phyloP scores from a whole-genome alignment of 2,329 filamentous ascomycete species.

The Fusarium agapanthi region DNA sequence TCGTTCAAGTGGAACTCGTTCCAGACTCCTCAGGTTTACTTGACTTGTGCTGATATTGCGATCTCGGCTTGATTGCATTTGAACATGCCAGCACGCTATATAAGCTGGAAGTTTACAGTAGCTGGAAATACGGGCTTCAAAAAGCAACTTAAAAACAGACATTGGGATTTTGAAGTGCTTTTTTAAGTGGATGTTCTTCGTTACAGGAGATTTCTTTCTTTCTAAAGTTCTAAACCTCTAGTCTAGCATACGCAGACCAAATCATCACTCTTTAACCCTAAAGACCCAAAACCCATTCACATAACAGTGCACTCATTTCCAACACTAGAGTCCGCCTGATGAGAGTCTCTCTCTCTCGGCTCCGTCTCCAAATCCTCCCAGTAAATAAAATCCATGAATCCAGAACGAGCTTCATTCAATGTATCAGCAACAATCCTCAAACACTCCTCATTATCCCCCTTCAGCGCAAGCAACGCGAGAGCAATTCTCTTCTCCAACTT shows the following conservation, averaged over 20 bases:
- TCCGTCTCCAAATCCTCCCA: constrained; percentile 16
- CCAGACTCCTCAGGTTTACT: constrained; percentile 63
- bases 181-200: too few species aligned
- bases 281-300: neutral
- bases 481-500: neutral
- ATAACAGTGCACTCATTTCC: neutral
- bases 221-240: neutral
- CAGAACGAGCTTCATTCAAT: neutral
- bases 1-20: constrained; percentile 64
- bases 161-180: too few species aligned
- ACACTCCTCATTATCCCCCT: constrained; percentile 6
- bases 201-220: too few species aligned
- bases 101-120: too few species aligned
- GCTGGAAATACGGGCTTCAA: too few species aligned
- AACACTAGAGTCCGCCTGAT: neutral
- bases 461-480: constrained; percentile 5
- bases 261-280: neutral
- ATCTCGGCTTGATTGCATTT: constrained; percentile 41
- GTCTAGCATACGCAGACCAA: neutral
- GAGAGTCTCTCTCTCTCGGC: neutral
- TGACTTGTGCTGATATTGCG: constrained; percentile 62
- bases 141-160: too few species aligned
- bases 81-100: too few species aligned
- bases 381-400: constrained; percentile 22
- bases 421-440: constrained; percentile 4